These are phyloP conservation scores for Colletotrichum sp. DNA, from an alignment of 2,329 filamentous ascomycete genomes.

Conservation along the genomic window DNA sequence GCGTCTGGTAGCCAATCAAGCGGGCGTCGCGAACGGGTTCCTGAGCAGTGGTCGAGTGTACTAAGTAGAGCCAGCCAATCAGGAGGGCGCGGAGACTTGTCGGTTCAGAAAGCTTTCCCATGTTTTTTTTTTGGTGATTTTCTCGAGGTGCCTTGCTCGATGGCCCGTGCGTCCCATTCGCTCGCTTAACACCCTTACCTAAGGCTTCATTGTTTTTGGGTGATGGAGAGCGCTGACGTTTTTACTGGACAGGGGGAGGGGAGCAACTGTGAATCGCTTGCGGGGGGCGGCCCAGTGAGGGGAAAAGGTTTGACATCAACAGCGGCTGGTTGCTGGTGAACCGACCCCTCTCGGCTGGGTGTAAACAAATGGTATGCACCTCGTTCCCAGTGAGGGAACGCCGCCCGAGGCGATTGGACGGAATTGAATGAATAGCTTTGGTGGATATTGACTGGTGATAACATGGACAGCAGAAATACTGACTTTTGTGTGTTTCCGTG, in stretches of 20 bases:
- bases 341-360: slow-evolving; percentile 6
- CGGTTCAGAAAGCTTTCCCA: neutral
- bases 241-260: slow-evolving; percentile 9
- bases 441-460: neutral
- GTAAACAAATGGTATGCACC: slow-evolving; percentile 5
- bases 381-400: neutral
- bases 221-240: neutral
- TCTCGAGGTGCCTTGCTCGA: neutral
- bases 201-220: neutral
- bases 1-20: neutral
- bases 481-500: neutral
- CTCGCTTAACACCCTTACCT: neutral
- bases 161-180: neutral
- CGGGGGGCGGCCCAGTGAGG: neutral
- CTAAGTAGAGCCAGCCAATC: no score
- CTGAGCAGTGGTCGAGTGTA: no score
- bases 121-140: neutral
- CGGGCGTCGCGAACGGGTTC: neutral
- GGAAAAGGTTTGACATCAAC: slow-evolving; percentile 2
- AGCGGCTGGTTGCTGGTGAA: slow-evolving; percentile 19
- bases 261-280: neutral
- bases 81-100: neutral
- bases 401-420: neutral
- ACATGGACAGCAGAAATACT: neutral
- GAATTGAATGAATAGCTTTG: neutral